Base-by-base conservation (phyloP, 2,329 filamentous ascomycete species). In the Fusarium sp. region DNA sequence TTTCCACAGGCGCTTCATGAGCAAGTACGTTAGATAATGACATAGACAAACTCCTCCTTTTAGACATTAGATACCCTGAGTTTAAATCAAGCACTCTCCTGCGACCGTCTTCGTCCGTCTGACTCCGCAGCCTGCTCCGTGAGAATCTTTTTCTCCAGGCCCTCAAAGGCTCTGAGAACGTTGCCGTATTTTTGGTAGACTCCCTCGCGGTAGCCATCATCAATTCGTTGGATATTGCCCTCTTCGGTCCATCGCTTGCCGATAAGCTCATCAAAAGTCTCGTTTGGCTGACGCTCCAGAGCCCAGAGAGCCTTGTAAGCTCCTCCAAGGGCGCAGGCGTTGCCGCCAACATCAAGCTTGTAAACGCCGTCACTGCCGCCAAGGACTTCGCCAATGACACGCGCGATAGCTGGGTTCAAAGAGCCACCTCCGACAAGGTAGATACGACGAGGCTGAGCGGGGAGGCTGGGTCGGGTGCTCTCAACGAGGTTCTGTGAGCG, bases 1-100 rank as follows among this genome's bases (percentile, higher is more conserved):
- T 80, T 99, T 99, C 79, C 96, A 99, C 83, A 96, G 94, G 81
- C 90, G 94, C 67, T 99, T 99, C 79, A 99, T 99, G 96, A 84
- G 80, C 79, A 88, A 88, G 75, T 89, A 88, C 69, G 86, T 89
- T 66, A 80, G 86, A 77, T 88, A 80, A 67, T 62, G 60, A 54
- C 47, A 61, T 40, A 58, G 52, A 48, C 40, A 56, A 56, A 63
- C 51, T 39, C 45, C 52, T 36, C 46, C 39, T 58, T 55, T 69
- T 72, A 73, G 64, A 70, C 49, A 71, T 67, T 72, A 74, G 70
- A 75, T 71, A 75, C 71, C 71, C 71, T 61, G 41, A 21, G 40
- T 54, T 66, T 54, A 58, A 69, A 58, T 69, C 62, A 58, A 45
- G 48, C 49, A 31, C 45, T 62, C 39, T 62, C 52, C 49, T 63